These are phyloP conservation scores for Pythium brassicae DNA, from an alignment of 352 stramenopile species.

Conservation along the genomic window DNA sequence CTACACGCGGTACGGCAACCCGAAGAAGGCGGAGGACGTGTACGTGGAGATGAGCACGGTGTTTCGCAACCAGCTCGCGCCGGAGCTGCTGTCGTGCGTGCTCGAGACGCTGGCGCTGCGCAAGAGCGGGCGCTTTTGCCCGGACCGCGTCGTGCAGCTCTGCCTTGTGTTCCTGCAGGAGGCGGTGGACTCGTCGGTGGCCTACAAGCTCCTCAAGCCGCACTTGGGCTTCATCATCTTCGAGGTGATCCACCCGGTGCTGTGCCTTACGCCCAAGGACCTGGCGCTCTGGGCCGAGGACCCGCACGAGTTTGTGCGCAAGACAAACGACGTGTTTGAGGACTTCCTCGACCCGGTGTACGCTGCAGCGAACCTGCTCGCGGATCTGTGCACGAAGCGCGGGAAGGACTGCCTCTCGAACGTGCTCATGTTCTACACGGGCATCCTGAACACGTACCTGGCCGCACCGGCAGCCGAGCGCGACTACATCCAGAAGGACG, in stretches of 20 bases:
- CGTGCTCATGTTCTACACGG: conserved; percentile 89
- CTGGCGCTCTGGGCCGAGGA: conserved; percentile 95
- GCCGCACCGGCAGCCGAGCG: conserved; percentile 56
- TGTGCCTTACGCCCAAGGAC: conserved; percentile 93
- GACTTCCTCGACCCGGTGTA: conserved; percentile 96
- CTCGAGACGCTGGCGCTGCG: conserved; percentile 92
- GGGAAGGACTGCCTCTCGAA: conserved; percentile 93
- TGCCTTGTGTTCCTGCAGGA: conserved; percentile 93
- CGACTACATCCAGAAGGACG: conserved; percentile 96
- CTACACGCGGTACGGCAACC: conserved; percentile 96
- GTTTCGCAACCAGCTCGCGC: conserved; percentile 92
- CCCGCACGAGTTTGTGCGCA: conserved; percentile 97
- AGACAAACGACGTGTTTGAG: conserved; percentile 96
- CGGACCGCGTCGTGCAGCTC: conserved; percentile 94
- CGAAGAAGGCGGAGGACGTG: conserved; percentile 90
- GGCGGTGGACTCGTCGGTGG: conserved; percentile 92
- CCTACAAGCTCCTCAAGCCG: conserved; percentile 97
- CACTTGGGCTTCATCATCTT: conserved; percentile 97
- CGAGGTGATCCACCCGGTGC: conserved; percentile 94
- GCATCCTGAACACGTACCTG: conserved; percentile 91
- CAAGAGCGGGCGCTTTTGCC: conserved; percentile 94
- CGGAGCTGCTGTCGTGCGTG: conserved; percentile 70
- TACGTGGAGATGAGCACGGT: conserved; percentile 91
- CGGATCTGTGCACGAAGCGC: conserved; percentile 93
- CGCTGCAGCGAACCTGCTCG: conserved; percentile 92